Percentiles rank a stretch among this genome's conserved stretches.
These are phyloP conservation scores for Lachnum nothofagi DNA, from an alignment of 2,329 filamentous ascomycete species.

Conservation along the genomic window DNA sequence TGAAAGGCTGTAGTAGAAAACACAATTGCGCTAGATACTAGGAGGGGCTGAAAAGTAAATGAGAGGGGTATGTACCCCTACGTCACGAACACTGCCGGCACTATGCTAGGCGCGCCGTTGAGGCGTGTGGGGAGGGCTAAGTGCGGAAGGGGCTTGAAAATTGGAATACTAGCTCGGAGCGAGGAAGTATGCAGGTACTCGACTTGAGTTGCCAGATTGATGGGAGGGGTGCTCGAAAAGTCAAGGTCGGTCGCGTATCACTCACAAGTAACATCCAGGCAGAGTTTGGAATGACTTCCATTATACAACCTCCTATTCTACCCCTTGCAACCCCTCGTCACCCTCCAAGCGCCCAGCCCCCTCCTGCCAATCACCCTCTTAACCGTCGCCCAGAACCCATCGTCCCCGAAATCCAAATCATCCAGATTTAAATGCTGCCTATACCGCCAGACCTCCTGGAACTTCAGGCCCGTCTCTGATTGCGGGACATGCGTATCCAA, in stretches of 20 bases:
- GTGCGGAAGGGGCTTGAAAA: neutral
- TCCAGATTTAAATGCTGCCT: constrained; percentile 68
- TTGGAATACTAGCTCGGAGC: neutral
- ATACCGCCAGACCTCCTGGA: constrained; percentile 67
- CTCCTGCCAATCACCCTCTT: constrained; percentile 60
- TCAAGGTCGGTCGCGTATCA: too few species aligned
- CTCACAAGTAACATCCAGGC: too few species aligned
- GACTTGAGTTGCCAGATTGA: too few species aligned
- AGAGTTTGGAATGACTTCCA: neutral
- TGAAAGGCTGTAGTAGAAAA: too few species aligned
- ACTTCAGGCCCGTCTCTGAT: constrained; percentile 49
- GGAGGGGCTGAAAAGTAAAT: too few species aligned
- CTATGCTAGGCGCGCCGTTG: constrained; percentile 39
- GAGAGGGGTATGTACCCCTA: too few species aligned
- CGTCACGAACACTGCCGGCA: constrained; percentile 21
- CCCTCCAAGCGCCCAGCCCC: constrained; percentile 57
- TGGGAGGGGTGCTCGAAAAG: too few species aligned
- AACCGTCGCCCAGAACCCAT: constrained; percentile 69
- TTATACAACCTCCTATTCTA: neutral
- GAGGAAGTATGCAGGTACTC: neutral
- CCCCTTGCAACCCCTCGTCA: constrained; percentile 43
- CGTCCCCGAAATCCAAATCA: constrained; percentile 72
- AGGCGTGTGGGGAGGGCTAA: constrained; percentile 6
- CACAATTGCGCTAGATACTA: too few species aligned
- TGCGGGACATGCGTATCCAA: constrained; percentile 55